These are phyloP conservation scores for Tolypocladium ophioglossoides DNA, from an alignment of 2,329 filamentous ascomycete species.

Conservation along the genomic window DNA sequence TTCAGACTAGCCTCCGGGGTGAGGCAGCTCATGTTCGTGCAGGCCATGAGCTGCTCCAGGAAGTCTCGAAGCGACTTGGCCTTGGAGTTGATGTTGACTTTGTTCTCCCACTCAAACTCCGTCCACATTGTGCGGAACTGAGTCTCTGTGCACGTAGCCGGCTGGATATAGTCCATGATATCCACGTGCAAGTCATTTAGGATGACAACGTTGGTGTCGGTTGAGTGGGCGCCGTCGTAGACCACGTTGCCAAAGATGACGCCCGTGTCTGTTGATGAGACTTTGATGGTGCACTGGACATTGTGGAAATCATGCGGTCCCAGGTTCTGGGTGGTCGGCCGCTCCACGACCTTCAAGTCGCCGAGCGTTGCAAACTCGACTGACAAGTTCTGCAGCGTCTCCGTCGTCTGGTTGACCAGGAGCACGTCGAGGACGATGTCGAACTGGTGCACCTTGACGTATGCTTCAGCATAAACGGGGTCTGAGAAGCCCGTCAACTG, in stretches of 20 bases:
- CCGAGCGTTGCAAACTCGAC: conserved; percentile 98
- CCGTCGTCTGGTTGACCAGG: conserved; percentile 91
- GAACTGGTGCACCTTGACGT: conserved; percentile 97
- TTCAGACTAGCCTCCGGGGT: conserved; percentile 94
- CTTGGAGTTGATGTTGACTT: conserved; percentile 99
- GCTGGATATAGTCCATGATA: conserved; percentile 99
- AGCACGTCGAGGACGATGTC: conserved; percentile 96
- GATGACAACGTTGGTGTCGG: conserved; percentile 93
- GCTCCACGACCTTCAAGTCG: conserved; percentile 94
- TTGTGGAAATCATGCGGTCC: conserved; percentile 96
- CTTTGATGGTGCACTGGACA: conserved; percentile 97
- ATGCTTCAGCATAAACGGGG: conserved; percentile 96
- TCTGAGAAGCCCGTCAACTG: conserved; percentile 98
- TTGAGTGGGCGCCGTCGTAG: conserved; percentile 86
- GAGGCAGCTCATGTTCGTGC: conserved; percentile 96
- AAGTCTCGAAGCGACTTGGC: conserved; percentile 86
- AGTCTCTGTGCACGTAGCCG: conserved; percentile 90
- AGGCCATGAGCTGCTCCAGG: conserved; percentile 88
- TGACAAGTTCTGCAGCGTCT: conserved; percentile 92
- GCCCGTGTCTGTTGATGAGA: conserved; percentile 93
- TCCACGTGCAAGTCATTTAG: conserved; percentile 97
- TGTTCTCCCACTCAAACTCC: conserved; percentile 99
- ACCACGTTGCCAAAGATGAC: conserved; percentile 99
- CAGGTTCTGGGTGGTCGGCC: conserved; percentile 91
- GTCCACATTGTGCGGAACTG: conserved; percentile 99